These are phyloP conservation scores for Talaromyces sp. DNA, from an alignment of 2,329 filamentous ascomycete species.

Conservation along the genomic window DNA sequence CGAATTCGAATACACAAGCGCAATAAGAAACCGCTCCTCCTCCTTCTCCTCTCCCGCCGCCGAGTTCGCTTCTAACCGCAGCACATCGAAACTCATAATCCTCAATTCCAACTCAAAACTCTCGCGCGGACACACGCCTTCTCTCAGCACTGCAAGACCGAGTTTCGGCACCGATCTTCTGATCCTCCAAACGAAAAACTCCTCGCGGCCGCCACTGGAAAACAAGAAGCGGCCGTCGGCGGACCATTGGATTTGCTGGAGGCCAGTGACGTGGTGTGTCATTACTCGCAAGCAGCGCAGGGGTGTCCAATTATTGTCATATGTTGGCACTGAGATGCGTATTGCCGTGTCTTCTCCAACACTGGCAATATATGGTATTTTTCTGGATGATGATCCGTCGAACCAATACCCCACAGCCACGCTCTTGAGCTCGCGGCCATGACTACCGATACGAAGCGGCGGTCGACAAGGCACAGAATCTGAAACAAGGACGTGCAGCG, in stretches of 20 bases:
- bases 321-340: constrained; percentile 54
- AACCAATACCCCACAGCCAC: constrained; percentile 43
- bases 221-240: constrained; percentile 65
- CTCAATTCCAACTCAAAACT: constrained; percentile 63
- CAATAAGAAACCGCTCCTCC: constrained; percentile 52
- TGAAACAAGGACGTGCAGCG: constrained; percentile 45
- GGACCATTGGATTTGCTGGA: constrained; percentile 77
- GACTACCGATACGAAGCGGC: constrained; percentile 63
- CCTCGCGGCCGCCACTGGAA: constrained; percentile 81
- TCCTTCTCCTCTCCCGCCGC: constrained; percentile 15
- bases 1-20: constrained; percentile 80
- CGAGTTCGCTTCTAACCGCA: constrained; percentile 22
- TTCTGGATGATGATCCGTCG: not conserved
- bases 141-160: constrained; percentile 50
- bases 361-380: constrained; percentile 53
- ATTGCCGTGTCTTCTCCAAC: constrained; percentile 71
- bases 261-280: constrained; percentile 74
- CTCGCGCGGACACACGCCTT: constrained; percentile 45
- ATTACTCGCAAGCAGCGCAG: constrained; percentile 59
- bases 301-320: constrained; percentile 17
- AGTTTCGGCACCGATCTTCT: constrained; percentile 50
- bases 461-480: constrained; percentile 34
- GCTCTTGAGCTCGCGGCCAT: constrained; percentile 81
- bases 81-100: constrained; percentile 72
- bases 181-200: constrained; percentile 81